Evolutionary conservation across 352 stramenopile species (phyloP).

Genomic region (Phytophthora pinifolia): DNA sequence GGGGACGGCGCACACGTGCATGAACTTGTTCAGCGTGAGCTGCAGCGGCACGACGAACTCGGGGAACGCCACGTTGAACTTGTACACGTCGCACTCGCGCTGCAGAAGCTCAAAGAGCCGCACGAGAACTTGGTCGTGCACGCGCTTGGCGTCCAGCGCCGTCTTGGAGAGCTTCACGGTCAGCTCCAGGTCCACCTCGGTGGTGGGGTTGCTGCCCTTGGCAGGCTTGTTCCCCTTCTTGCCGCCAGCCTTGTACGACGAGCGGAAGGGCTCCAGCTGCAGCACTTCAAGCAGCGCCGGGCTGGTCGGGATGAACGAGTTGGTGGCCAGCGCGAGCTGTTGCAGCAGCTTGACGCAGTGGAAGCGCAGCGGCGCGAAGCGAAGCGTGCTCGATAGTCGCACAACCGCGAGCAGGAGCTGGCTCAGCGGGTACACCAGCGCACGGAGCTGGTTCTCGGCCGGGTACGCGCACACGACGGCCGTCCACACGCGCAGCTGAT

Average conservation of each 20-base stretch:
- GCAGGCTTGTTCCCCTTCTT: conserved; percentile 37
- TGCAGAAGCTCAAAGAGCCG: conserved; percentile 94
- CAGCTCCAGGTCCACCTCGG: conserved; percentile 74
- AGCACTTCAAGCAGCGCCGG: conserved; percentile 94
- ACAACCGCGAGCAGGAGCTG: conserved; percentile 87
- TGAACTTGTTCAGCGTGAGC: conserved; percentile 90
- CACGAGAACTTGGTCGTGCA: conserved; percentile 92
- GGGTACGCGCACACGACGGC: conserved; percentile 93
- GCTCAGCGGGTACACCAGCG: conserved; percentile 95
- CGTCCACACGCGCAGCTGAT: conserved; percentile 96
- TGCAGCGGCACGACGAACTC: conserved; percentile 92
- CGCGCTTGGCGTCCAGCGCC: conserved; percentile 75
- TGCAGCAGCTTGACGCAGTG: conserved; percentile 97
- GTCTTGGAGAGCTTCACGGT: conserved; percentile 93
- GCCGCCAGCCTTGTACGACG: conserved; percentile 73
- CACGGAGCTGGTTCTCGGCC: conserved; percentile 81
- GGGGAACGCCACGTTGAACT: conserved; percentile 95
- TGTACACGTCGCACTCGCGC: conserved; percentile 94
- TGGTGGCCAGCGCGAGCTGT: conserved; percentile 93
- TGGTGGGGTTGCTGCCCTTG: conserved; percentile 30
- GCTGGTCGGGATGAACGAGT: conserved; percentile 96
- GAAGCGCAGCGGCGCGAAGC: conserved; percentile 93
- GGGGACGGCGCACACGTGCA: conserved; percentile 69
- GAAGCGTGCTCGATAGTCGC: conserved; percentile 74
- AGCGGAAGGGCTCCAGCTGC: conserved; percentile 87